Percentiles rank a stretch among this genome's conserved stretches.
Conservation (phyloP, 2,329 filamentous ascomycete genomes). For the Orbilia javanica region DNA sequence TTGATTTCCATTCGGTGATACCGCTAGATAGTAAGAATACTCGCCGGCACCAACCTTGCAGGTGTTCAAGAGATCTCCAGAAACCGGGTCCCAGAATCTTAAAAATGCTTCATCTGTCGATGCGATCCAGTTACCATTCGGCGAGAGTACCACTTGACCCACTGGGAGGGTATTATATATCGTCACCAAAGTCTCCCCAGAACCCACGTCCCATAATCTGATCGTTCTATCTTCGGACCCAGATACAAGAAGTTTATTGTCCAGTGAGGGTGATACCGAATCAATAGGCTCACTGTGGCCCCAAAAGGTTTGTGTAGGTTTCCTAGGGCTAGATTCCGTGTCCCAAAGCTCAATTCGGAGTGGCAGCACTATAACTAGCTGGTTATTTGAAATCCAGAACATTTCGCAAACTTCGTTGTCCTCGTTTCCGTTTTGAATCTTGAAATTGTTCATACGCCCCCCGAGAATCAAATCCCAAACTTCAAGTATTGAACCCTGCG, state of each 20-base stretch:
- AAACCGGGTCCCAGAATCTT: neutral
- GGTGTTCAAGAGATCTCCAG: neutral
- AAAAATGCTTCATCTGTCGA: neutral
- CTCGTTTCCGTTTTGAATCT: neutral
- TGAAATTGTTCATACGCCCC: neutral
- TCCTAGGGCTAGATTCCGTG: neutral
- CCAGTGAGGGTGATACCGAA: neutral
- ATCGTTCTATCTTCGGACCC: neutral
- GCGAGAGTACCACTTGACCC: neutral
- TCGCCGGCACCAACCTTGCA: neutral
- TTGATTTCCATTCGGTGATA: constrained; percentile 12
- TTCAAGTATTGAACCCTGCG: neutral
- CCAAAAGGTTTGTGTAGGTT: neutral
- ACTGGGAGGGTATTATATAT: neutral
- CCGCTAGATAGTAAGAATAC: neutral
- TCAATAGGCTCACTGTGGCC: neutral
- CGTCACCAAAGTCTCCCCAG: neutral
- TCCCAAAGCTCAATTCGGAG: neutral
- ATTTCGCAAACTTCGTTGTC: neutral
- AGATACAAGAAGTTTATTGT: neutral
- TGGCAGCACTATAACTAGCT: neutral
- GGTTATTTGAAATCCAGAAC: neutral
- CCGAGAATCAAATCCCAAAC: neutral
- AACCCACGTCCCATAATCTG: neutral
- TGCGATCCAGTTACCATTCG: neutral